Percentiles rank a stretch among this genome's conserved stretches.
phyloP scores from a whole-genome alignment of 164 flowering plant genomes.

The Umbilicus rupestris region DNA sequence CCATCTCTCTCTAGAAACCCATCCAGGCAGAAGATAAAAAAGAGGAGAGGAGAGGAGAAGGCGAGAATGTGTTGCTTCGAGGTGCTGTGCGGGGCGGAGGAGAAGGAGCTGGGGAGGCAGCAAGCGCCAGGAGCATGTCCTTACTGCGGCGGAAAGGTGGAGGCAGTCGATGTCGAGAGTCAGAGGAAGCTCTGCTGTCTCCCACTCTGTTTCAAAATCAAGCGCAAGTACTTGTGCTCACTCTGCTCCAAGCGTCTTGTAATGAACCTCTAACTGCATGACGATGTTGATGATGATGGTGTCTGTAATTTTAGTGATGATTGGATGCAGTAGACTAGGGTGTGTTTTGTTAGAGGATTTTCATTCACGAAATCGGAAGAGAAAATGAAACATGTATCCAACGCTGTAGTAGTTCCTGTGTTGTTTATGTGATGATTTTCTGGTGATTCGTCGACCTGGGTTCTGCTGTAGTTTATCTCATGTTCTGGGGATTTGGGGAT shows the following conservation, averaged over 20 bases:
- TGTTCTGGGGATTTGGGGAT: too few relatives aligned
- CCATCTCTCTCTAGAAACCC: too few relatives aligned
- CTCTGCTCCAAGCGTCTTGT: constrained; percentile 4
- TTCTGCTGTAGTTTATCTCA: too few relatives aligned
- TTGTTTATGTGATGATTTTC: too few relatives aligned
- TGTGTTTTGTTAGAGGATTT: too few relatives aligned
- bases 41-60: neutral
- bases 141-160: constrained; percentile 5
- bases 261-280: neutral
- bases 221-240: neutral
- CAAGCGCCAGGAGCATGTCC: constrained; percentile 9
- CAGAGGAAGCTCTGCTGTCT: neutral
- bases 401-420: too few relatives aligned
- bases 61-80: neutral
- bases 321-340: too few relatives aligned
- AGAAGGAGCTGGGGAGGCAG: neutral
- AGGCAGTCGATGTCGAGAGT: constrained; percentile 5
- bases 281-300: too few relatives aligned
- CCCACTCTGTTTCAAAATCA: constrained; percentile 5
- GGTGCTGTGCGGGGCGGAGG: neutral
- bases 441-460: too few relatives aligned
- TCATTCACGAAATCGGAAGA: too few relatives aligned
- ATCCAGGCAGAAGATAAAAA: neutral
- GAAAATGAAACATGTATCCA: too few relatives aligned
- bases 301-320: too few relatives aligned